These are phyloP conservation scores for Taiwanofungus camphoratus DNA, from an alignment of 1,284 basidiomycete genomes.

Conservation along the genomic window DNA sequence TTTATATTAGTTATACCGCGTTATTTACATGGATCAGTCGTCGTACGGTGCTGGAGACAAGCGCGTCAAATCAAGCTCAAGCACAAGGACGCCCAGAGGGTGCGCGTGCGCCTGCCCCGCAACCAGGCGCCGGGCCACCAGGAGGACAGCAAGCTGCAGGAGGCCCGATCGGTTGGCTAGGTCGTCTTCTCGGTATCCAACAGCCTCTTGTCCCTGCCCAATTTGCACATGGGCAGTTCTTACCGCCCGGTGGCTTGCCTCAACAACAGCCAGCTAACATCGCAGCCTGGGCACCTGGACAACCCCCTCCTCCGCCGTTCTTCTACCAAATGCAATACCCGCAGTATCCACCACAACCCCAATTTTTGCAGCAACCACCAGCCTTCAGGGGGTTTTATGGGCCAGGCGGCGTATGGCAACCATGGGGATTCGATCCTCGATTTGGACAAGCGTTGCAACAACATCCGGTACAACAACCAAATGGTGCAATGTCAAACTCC, in stretches of 20 bases:
- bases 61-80: conserved; percentile 23
- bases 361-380: conserved; percentile 29
- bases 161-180: conserved; percentile 36
- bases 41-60: conserved; percentile 74
- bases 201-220: conserved; percentile 16
- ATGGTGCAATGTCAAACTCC: background rate
- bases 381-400: conserved; percentile 49
- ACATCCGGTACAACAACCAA: background rate
- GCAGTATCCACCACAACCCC: conserved; percentile 23
- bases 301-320: conserved; percentile 17
- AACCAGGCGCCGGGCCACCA: conserved; percentile 23
- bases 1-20: conserved; percentile 13
- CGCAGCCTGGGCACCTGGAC: conserved; percentile 18
- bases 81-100: conserved; percentile 30
- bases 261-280: conserved; percentile 14
- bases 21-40: conserved; percentile 45
- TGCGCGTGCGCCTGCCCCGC: conserved; percentile 29
- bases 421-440: conserved; percentile 41
- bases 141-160: conserved; percentile 11
- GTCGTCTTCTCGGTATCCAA: conserved; percentile 41
- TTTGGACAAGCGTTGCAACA: conserved; percentile 1
- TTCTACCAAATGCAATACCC: conserved; percentile 26
- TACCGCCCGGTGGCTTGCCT: conserved; percentile 9
- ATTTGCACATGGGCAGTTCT: conserved; percentile 14
- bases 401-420: conserved; percentile 57